These are phyloP conservation scores for Kickxella alabastrina DNA, from an alignment of 192 early-diverging fungal genomes.

Conservation along the genomic window DNA sequence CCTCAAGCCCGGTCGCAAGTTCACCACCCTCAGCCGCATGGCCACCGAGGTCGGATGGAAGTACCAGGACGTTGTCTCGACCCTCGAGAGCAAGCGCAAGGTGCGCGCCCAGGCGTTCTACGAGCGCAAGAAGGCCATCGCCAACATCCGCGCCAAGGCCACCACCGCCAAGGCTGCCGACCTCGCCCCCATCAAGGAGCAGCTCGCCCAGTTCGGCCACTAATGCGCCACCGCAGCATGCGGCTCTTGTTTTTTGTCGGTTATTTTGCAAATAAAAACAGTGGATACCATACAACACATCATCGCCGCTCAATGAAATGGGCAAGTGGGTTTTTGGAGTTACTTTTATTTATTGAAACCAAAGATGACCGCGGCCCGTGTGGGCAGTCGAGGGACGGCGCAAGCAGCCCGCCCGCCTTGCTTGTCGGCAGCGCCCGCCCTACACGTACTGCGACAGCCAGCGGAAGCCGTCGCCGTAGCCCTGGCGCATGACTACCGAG, in stretches of 20 bases:
- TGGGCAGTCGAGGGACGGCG: too few relatives aligned
- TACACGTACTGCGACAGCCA: conserved; percentile 88
- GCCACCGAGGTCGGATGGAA: conserved; percentile 98
- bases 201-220: conserved; percentile 57
- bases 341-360: too few relatives aligned
- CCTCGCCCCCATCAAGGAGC: conserved; percentile 57
- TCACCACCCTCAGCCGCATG: conserved; percentile 90
- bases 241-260: too few relatives aligned
- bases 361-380: too few relatives aligned
- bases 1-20: conserved; percentile 97
- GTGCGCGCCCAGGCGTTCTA: conserved; percentile 88
- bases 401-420: too few relatives aligned
- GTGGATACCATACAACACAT: too few relatives aligned
- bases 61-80: conserved; percentile 94
- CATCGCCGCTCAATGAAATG: too few relatives aligned
- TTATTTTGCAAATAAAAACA: too few relatives aligned
- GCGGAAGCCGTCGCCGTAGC: conserved; percentile 95
- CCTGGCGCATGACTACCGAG: conserved; percentile 96
- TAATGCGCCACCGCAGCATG: conserved; percentile 26
- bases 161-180: conserved; percentile 52
- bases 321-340: too few relatives aligned
- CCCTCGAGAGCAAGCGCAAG: conserved; percentile 99
- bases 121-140: conserved; percentile 82
- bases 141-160: conserved; percentile 64
- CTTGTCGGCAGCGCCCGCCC: too few relatives aligned